These are phyloP conservation scores for Hansenula sp. DNA, from an alignment of 1,139 yeast genomes.

Conservation along the genomic window DNA sequence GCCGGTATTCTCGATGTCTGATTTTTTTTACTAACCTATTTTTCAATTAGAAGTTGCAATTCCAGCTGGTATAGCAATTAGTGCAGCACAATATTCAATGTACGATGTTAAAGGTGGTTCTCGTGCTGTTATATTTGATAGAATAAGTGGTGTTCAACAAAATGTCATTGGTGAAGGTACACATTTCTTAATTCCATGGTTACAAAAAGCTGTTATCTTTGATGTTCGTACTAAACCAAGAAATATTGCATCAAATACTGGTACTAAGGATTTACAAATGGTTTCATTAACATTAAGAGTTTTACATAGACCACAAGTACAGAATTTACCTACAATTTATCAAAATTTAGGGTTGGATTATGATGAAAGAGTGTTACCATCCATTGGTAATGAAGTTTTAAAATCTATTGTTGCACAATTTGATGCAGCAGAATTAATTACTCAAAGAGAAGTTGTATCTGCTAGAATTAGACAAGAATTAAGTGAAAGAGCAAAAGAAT, in stretches of 20 bases:
- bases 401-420: conserved; percentile 96
- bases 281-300: conserved; percentile 92
- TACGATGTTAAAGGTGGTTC: conserved; percentile 96
- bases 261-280: conserved; percentile 95
- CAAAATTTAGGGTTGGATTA: conserved; percentile 91
- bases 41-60: conserved; percentile 44
- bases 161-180: conserved; percentile 94
- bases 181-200: conserved; percentile 93
- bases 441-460: conserved; percentile 94
- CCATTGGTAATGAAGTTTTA: conserved; percentile 93
- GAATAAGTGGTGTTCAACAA: conserved; percentile 84
- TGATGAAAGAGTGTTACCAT: conserved; percentile 95
- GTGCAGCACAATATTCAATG: conserved; percentile 67
- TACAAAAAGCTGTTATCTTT: conserved; percentile 82
- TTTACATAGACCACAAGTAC: conserved; percentile 89
- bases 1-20: background rate
- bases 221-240: conserved; percentile 94
- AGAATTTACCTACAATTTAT: conserved; percentile 76
- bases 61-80: conserved; percentile 64
- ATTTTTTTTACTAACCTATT: too few relatives aligned
- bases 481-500: conserved; percentile 79
- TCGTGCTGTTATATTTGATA: conserved; percentile 92
- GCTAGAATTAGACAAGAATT: conserved; percentile 87
- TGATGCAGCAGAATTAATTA: conserved; percentile 95
- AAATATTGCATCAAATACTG: conserved; percentile 91